Evolutionary conservation across 2,329 filamentous ascomycete species (phyloP).

Genomic region (Penicillium digitatum): DNA sequence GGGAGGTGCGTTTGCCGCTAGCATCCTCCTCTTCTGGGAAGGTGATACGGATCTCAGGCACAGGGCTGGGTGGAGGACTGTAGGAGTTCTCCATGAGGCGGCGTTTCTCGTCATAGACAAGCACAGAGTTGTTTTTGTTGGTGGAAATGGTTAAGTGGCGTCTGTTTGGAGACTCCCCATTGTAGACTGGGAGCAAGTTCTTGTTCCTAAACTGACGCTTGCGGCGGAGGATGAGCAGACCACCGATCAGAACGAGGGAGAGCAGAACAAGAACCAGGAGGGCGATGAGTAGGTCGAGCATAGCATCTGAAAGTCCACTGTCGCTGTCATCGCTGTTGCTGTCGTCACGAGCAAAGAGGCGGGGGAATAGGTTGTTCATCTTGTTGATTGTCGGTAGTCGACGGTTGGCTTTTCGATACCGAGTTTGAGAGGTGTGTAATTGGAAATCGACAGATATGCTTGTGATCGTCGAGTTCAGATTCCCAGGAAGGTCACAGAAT

Average conservation of each 20-base stretch:
- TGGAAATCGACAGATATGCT: constrained; percentile 3
- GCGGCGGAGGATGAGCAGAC: constrained; percentile 69
- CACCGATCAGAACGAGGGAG: constrained; percentile 62
- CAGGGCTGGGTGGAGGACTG: constrained; percentile 72
- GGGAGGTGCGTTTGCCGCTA: constrained; percentile 69
- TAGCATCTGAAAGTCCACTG: constrained; percentile 54
- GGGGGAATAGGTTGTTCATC: constrained; percentile 42
- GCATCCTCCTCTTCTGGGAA: constrained; percentile 91
- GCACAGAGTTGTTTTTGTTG: constrained; percentile 64
- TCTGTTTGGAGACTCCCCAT: constrained; percentile 54
- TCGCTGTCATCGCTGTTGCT: constrained; percentile 34
- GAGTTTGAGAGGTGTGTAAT: not conserved
- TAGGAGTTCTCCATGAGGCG: constrained; percentile 71
- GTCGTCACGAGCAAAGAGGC: constrained; percentile 51
- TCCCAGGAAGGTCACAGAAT: constrained; percentile 19
- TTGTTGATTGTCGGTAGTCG: constrained; percentile 15
- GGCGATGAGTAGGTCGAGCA: constrained; percentile 73
- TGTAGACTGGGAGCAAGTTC: constrained; percentile 63
- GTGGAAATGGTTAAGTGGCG: constrained; percentile 58
- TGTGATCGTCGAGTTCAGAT: constrained; percentile 19
- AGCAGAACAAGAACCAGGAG: constrained; percentile 75
- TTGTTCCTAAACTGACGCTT: constrained; percentile 53
- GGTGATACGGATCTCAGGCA: constrained; percentile 96
- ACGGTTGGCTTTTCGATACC: not conserved
- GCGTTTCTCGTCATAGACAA: constrained; percentile 76